Base-by-base conservation (phyloP, 305 asterid genomes). In the Fraxinus latifolia region DNA sequence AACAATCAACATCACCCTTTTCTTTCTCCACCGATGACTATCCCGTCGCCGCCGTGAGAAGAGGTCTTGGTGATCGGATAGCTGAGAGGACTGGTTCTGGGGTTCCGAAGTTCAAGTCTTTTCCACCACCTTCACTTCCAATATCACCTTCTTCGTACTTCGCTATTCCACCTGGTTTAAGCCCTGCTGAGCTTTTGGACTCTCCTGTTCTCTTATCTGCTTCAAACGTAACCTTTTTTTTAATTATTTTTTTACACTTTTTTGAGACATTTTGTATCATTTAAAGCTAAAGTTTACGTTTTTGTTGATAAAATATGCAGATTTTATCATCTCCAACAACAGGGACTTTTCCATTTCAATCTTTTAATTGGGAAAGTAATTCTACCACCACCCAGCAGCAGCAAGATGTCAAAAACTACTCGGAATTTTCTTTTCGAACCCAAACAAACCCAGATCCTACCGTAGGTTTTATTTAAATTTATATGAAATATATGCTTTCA, bases 311-410 rank as follows among this genome's bases (percentile, higher is more conserved):
- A 19, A n/a, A 72, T 80, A 11, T 86, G 87, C 98, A 94, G 98
- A 74, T 90, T 81, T 86, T 94, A 83, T 93, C 95, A 19, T 94
- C 98, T 81, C 97, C 98, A 25, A 94, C 98, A 0, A 94, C 98
- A 2, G 98, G 96, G 74, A 82, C 80, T 60, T 92, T 90, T 83
- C 93, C 94, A 7, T 25, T 81, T 74, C 92, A 79, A 34, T 84
- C 77, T 25, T 90, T 84, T 84, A 83, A 88, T 58, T 89, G 94
- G 98, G 88, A 87, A 74, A 86, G 60, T 81, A 78, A 80, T 80
- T 82, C 84, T 31, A 50, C 60, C 68, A 77, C 67, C 21, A 39
- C 65, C 36, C 88, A 80, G 50, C 55, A 77, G 9, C 88, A 91
- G 83, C 79, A 65, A 32, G 92, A 90, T 34, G 89, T 83, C 3